These are phyloP conservation scores for Cryptococcus sp. DNA, from an alignment of 1,284 basidiomycete genomes.

Conservation along the genomic window DNA sequence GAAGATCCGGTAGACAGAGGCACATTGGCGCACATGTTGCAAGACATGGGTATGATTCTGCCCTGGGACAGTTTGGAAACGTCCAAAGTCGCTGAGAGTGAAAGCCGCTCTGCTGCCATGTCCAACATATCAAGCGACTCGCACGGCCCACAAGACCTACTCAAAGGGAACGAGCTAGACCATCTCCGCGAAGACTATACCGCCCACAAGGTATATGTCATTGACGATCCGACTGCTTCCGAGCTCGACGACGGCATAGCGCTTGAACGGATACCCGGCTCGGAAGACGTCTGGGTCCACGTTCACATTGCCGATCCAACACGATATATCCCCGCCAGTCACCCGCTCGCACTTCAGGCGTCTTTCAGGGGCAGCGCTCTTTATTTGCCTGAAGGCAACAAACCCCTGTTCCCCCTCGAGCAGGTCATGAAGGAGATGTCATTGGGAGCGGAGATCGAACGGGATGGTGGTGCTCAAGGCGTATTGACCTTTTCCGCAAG, in stretches of 20 bases:
- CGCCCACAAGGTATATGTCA: slow-evolving; percentile 76
- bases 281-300: slow-evolving; percentile 76
- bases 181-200: slow-evolving; percentile 77
- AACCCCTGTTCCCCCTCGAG: slow-evolving; percentile 67
- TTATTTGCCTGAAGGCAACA: slow-evolving; percentile 68
- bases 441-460: slow-evolving; percentile 58
- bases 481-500: slow-evolving; percentile 82
- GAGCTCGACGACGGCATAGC: slow-evolving; percentile 97
- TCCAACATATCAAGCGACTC: slow-evolving; percentile 19
- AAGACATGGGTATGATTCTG: slow-evolving; percentile 68
- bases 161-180: slow-evolving; percentile 40
- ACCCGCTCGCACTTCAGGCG: slow-evolving; percentile 64
- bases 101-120: slow-evolving; percentile 23
- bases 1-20: slow-evolving; percentile 53
- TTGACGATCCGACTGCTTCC: slow-evolving; percentile 77
- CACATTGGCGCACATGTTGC: slow-evolving; percentile 58
- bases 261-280: slow-evolving; percentile 65
- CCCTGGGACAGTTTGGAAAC: slow-evolving; percentile 64
- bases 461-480: slow-evolving; percentile 44
- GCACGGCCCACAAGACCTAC: slow-evolving; percentile 43
- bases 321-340: slow-evolving; percentile 68
- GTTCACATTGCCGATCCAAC: slow-evolving; percentile 94
- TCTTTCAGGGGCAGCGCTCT: slow-evolving; percentile 57
- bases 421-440: slow-evolving; percentile 58
- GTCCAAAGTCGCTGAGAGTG: slow-evolving; percentile 30